Conservation (phyloP, 2,329 filamentous ascomycete species). For the Colletotrichum simmondsii region DNA sequence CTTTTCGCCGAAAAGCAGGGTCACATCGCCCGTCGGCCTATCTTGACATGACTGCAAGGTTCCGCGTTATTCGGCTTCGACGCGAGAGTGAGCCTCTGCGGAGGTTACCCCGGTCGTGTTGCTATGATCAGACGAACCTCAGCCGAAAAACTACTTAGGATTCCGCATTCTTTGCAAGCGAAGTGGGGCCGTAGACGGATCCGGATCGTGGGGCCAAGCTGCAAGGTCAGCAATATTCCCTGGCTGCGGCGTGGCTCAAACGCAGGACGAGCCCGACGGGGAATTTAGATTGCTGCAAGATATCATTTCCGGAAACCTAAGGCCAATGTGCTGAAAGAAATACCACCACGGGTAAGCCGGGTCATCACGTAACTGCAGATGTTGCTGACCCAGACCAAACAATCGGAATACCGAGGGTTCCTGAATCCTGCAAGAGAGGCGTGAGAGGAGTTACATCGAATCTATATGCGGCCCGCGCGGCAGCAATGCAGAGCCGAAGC, state of each 20-base stretch:
- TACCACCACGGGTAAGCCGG: background rate
- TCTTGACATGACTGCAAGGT: background rate
- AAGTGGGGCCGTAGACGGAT: background rate
- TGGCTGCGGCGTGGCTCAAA: background rate
- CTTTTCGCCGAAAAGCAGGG: background rate
- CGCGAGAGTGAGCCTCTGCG: background rate
- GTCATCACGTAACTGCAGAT: background rate
- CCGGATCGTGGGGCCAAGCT: background rate
- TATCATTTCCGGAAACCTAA: background rate
- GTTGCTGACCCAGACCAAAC: background rate
- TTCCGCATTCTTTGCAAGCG: background rate
- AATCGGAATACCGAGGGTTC: background rate
- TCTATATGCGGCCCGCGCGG: background rate
- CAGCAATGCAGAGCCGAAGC: background rate
- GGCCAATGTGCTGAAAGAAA: background rate
- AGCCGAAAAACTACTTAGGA: background rate
- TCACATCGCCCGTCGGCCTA: background rate
- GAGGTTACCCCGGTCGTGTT: background rate
- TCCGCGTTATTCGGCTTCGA: background rate
- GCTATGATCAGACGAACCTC: background rate
- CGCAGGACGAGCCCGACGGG: background rate
- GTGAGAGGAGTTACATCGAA: background rate
- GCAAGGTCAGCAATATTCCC: background rate
- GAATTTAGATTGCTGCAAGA: background rate
- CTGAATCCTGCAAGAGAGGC: background rate